Percentiles rank a stretch among this genome's conserved stretches.
phyloP scores from a whole-genome alignment of 352 stramenopile genomes.

The Phytophthora foliorum region DNA sequence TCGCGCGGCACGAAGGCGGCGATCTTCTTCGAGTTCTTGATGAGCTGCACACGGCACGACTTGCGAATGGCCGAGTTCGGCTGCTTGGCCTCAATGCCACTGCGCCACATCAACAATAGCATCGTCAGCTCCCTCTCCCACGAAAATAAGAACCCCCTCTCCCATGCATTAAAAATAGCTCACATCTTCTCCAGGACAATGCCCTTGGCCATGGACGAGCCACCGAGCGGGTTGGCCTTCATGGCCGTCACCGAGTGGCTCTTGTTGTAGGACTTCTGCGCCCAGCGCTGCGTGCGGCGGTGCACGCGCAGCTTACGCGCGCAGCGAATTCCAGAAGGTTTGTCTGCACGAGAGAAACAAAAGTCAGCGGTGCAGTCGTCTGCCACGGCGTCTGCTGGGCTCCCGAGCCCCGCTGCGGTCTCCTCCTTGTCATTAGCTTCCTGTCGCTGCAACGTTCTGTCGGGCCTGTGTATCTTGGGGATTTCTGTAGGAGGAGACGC shows the following conservation, averaged over 20 bases:
- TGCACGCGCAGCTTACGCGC: conserved; percentile 99
- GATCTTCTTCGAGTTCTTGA: conserved; percentile 99
- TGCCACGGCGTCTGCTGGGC: not conserved
- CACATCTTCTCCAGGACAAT: conserved; percentile 99
- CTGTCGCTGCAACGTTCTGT: no score
- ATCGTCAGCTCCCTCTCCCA: not conserved
- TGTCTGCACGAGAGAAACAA: conserved; percentile 77
- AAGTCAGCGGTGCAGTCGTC: not conserved
- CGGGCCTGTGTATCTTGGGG: not conserved
- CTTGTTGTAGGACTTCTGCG: conserved; percentile 99
- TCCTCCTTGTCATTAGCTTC: not conserved
- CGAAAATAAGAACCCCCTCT: not conserved
- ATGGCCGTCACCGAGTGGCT: conserved; percentile 99
- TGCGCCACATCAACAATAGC: conserved; percentile 32
- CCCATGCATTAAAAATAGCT: conserved; percentile 16
- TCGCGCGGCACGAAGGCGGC: conserved; percentile 99
- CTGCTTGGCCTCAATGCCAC: conserved; percentile 99
- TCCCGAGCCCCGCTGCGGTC: not conserved
- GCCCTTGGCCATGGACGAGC: conserved; percentile 99
- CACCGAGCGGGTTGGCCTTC: conserved; percentile 99
- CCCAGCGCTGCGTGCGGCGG: conserved; percentile 98
- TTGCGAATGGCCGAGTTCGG: conserved; percentile 99
- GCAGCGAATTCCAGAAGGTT: conserved; percentile 99
- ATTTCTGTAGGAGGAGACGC: conserved; percentile 12
- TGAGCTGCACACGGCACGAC: conserved; percentile 99